Evolutionary conservation across 1,139 yeast genomes (phyloP), one percentile per base, ranked within the genome.

Genomic region (Chernovozyma aurita): DNA sequence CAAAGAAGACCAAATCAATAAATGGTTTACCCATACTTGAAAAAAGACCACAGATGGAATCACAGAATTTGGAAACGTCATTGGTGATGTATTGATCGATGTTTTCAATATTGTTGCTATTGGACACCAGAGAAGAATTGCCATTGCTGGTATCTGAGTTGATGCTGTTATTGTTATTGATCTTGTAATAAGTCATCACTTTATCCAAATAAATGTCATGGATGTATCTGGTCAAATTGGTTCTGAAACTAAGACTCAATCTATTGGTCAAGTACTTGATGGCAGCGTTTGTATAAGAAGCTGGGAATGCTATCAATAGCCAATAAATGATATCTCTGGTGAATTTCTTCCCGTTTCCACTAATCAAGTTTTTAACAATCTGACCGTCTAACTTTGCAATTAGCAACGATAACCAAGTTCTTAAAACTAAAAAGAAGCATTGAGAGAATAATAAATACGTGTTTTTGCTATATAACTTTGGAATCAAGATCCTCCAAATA

Each of bases 381-480:
- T 85, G 92, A 52, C 97, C 97, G 59, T 90, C 97, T 35, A 90
- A 67, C 53, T 84, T 83, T 4, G 97, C 95, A 31, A 90, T 88
- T 41, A 88, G 64, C 40, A 90, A 68, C 22, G 95, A 84, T 41
- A 90, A 69, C 85, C 92, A 90, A 1, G 97, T 90, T 59, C 97
- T 72, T 45, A 87, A 68, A 22, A 86, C 69, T 38, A 90, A 69
- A 51, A 87, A 85, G 44, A 79, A 69, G 38, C 94, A 79, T 52
- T 90, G 96, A 6, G 87, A 68, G 3, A 77, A 55, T 33, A 90
- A 63, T 34, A 86, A 61, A 16, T 78, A 71, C 0, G 90, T 70
- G 50, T 86, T 86, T 52, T 78, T 80, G 45, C 84, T 78, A 38
- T 75, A 71, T 39, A 85, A 58, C 42, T 76, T 76, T 1, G 97